Evolutionary conservation across 208 protist species (phyloP), one percentile per base, ranked within the genome.

Genomic region (Leishmania amazonensis): DNA sequence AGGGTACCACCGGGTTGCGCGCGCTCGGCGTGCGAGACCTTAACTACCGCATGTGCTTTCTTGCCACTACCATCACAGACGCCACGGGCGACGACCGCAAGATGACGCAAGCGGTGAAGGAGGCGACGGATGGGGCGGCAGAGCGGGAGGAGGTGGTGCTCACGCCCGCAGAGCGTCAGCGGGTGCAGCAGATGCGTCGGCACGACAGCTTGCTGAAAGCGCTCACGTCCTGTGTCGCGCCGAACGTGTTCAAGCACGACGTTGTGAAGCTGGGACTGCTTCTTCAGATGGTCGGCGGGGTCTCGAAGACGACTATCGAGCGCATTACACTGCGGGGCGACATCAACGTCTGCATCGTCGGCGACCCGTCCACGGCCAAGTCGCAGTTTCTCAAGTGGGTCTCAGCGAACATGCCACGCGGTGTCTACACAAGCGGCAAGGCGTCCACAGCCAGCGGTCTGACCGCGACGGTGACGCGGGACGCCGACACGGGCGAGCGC

Each of bases 311-410:
- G 2, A 99, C 99, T 15, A 58, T 95, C 11, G 98, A 99, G 76
- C 87, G 85, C 40, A 99, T 99, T 81, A 91, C 95, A 15, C 86
- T 99, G 0, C 89, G 99, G 67, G 99, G 99, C 49, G 99, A 99
- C 87, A 99, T 99, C 83, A 99, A 99, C 92, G 93, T 99, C 47
- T 99, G 97, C 91, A 97, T 99, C 58, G 98, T 99, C 51, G 99
- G 99, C 51, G 99, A 99, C 90, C 99, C 99, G 0, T 98, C 96
- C 42, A 99, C 98, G 6, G 99, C 99, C 3, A 99, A 99, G 90
- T 99, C 97, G 17, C 99, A 99, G 83, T 99, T 99, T 84, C 89
- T 99, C 7, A 99, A 99, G 88, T 99, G 94, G 93, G 96, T 99
- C 1, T 79, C 94, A 17, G 86, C 71, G 7, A 98, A 99, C 80